Evolutionary conservation across 305 asterid species (phyloP), one percentile per base, ranked within the genome.

Genomic region (Salvia sclarea): DNA sequence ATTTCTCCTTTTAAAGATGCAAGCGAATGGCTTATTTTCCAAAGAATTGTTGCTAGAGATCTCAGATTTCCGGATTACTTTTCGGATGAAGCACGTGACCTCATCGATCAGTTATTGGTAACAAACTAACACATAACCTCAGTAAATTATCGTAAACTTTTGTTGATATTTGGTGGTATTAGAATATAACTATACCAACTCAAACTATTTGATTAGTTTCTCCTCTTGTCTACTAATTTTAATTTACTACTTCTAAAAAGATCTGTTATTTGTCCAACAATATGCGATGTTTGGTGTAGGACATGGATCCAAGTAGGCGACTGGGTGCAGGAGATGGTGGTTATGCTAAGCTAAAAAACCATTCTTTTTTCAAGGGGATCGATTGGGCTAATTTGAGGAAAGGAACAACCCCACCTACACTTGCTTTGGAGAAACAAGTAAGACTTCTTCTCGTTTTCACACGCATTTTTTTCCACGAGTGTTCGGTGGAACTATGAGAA

Each of bases 1-100:
- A 85, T 88, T 79, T 91, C 99, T 73, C 99, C 99, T 8, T 91
- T 95, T 76, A 95, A 91, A 79, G 99, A 91, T 75, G 80, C 97
- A n/a, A 95, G 99, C 47, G 99, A 95, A 80, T 95, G 99, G 99
- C 99, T 95, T 55, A 95, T 95, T 69, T 95, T 95, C 79, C 99
- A 95, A 75, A 74, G 96, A 75, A 95, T 95, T 71, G 83, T 89
- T 58, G 98, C 99, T 47, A 82, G 99, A 80, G 99, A 95, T 79
- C 76, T 95, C 78, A 84, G 86, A 81, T 95, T 95, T 78, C 99
- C 99, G 12, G 80, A 81, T 77, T 79, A 84, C 70, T 86, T 95
- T 75, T 89, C 99, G 28, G 80, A 82, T n/a, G 96, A 83, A 79
- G 96, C 99, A 17, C 83, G 94, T 64, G 96, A 95, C 76, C 87